Conservation (phyloP, 306 rosid species). For the Oemleria cerasiformis region DNA sequence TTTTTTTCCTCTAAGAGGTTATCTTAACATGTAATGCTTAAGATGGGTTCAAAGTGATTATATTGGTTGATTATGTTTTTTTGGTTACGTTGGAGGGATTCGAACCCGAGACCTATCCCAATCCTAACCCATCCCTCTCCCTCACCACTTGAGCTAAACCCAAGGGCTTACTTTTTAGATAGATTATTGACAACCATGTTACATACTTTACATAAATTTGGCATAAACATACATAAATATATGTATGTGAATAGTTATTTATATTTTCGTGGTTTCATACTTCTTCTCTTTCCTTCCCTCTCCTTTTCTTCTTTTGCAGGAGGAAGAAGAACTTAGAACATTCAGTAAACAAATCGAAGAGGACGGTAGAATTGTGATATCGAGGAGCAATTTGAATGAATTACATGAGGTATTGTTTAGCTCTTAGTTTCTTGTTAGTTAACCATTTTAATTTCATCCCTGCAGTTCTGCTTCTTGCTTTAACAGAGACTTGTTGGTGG, state of each 20-base stretch:
- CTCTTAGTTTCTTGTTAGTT: neutral
- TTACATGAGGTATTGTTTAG: slow-evolving; percentile 55
- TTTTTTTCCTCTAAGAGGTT: no score
- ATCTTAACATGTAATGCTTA: no score
- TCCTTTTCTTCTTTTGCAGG: slow-evolving; percentile 46
- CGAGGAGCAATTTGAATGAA: slow-evolving; percentile 85
- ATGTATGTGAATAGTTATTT: neutral
- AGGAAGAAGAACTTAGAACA: slow-evolving; percentile 66
- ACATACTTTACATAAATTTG: neutral
- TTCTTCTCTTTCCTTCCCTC: slow-evolving; percentile 3
- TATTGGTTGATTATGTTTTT: no score
- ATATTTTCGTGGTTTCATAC: neutral
- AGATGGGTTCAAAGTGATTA: no score
- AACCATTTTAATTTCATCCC: no score
- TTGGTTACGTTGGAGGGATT: no score
- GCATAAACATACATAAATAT: neutral
- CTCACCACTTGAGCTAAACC: no score
- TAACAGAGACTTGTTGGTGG: neutral
- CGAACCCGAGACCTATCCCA: no score
- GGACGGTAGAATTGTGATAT: slow-evolving; percentile 75
- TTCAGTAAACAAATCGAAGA: slow-evolving; percentile 93
- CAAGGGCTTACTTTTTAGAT: no score
- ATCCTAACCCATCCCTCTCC: no score
- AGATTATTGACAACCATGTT: neutral
- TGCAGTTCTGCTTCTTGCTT: no score